Percentiles rank a stretch among this genome's conserved stretches.
Evolutionary conservation across 31 red algal genomes (phyloP).

Genomic region (Porphyra umbilicalis): DNA sequence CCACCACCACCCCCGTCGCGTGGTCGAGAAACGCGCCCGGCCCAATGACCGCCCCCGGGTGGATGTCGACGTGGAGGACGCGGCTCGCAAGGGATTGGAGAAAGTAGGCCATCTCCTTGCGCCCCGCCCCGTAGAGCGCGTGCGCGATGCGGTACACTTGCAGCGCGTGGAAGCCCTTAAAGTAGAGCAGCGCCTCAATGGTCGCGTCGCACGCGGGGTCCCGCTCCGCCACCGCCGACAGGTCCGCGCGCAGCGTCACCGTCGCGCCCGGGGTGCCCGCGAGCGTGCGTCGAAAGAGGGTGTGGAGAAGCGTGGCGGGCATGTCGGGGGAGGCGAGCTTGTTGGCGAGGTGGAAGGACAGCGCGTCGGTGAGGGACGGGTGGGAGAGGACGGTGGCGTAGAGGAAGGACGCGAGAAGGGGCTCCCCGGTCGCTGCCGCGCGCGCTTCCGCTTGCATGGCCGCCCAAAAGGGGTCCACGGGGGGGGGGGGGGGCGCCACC

Average conservation of each 20-base stretch:
- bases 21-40: constrained; percentile 83
- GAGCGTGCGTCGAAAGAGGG: constrained; percentile 42
- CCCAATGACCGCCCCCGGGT: constrained; percentile 84
- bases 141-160: constrained; percentile 83
- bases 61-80: constrained; percentile 89
- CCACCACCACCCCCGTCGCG: constrained; percentile 92
- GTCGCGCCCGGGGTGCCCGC: constrained; percentile 10
- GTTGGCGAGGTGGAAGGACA: constrained; percentile 80
- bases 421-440: constrained; percentile 61
- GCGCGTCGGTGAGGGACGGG: constrained; percentile 31
- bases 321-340: constrained; percentile 70
- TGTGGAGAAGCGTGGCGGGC: constrained; percentile 57
- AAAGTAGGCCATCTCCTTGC: constrained; percentile 50
- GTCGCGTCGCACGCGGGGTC: constrained; percentile 76
- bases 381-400: constrained; percentile 78
- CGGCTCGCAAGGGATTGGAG: constrained; percentile 71
- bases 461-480: constrained; percentile 28
- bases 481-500: background rate
- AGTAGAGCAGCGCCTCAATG: constrained; percentile 72
- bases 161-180: constrained; percentile 93
- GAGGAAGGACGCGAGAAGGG: constrained; percentile 68
- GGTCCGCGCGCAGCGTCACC: constrained; percentile 48
- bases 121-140: constrained; percentile 52
- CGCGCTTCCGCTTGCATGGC: constrained; percentile 65
- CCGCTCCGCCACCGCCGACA: constrained; percentile 68